Evolutionary conservation across 352 stramenopile species (phyloP).

Genomic region (Blastocystis sp.): DNA sequence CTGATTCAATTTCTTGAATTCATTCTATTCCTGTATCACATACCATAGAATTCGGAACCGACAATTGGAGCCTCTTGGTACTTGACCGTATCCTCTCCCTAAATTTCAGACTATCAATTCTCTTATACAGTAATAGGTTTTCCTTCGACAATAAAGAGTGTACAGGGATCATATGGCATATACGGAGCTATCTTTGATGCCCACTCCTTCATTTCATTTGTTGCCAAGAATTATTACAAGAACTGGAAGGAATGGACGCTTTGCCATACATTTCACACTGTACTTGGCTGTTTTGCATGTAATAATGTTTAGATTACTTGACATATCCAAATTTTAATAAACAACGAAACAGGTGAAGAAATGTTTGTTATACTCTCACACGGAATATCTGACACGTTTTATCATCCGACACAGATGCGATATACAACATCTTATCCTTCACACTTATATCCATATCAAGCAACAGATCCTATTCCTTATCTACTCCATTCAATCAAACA

Average conservation of each 20-base stretch:
- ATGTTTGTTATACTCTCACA: background rate
- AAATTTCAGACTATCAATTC: background rate
- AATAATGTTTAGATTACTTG: background rate
- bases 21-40: background rate
- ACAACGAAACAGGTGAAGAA: no score
- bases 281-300: background rate
- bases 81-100: background rate
- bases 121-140: background rate
- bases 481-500: background rate
- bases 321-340: background rate
- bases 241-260: background rate
- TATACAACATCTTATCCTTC: constrained; percentile 46
- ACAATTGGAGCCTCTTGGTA: background rate
- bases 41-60: background rate
- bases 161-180: background rate
- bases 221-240: background rate
- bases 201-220: background rate
- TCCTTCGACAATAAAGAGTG: background rate
- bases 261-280: background rate
- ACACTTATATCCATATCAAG: constrained; percentile 56
- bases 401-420: constrained; percentile 50
- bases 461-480: constrained; percentile 30
- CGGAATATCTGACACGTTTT: constrained; percentile 54
- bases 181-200: background rate
- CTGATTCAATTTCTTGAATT: background rate